These are phyloP conservation scores for Xylariaceae sp. DNA, from an alignment of 2,329 filamentous ascomycete genomes.

Conservation along the genomic window DNA sequence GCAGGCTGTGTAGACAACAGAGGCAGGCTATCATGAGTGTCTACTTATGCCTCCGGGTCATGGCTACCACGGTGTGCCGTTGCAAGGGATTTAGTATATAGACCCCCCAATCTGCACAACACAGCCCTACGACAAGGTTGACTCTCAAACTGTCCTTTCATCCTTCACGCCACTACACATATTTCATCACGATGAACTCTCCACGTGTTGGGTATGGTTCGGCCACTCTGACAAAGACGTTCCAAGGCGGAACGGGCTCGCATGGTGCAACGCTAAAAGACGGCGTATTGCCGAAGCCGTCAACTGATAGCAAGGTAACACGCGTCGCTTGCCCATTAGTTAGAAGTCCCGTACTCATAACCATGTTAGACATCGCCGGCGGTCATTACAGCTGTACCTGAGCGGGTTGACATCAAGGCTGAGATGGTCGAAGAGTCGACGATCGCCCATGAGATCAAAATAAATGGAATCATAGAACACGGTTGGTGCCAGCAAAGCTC, in stretches of 20 bases:
- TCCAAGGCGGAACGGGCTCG: conserved; percentile 1
- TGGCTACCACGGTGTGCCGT: background rate
- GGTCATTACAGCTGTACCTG: background rate
- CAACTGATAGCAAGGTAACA: background rate
- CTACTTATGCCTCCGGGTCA: background rate
- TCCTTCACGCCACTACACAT: background rate
- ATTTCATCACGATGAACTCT: background rate
- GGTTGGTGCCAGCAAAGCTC: background rate
- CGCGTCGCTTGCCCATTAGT: background rate
- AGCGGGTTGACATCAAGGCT: background rate
- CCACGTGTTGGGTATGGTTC: background rate
- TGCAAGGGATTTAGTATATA: background rate
- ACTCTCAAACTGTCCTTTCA: background rate
- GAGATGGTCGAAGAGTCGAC: background rate
- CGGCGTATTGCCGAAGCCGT: background rate
- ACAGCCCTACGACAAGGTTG: background rate
- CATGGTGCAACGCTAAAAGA: conserved; percentile 2
- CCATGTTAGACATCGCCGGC: background rate
- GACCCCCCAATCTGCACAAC: background rate
- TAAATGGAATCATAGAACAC: background rate
- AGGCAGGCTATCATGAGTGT: no score
- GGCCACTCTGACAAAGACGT: background rate
- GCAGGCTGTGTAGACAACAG: background rate
- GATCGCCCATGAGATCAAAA: background rate
- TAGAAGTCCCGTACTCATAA: background rate